Base-by-base conservation (phyloP, 208 protist species). In the Paratrypanosoma confusum region DNA sequence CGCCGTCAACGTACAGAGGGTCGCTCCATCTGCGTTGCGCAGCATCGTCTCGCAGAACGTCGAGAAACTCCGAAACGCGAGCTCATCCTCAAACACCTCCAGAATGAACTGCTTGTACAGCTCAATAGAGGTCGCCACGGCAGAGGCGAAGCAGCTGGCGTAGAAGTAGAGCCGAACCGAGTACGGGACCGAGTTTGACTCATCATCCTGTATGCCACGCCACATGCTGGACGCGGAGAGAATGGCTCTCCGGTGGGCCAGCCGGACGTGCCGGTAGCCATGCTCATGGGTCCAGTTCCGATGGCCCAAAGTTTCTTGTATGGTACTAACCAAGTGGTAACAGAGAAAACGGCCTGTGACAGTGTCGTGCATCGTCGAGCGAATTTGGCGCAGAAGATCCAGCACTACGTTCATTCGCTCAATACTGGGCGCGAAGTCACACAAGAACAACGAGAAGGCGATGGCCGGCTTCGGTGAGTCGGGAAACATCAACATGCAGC, bases 391-490 rank as follows among this genome's bases (percentile, higher is more conserved):
- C n/a, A 34, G n/a, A 21, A 62, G 17, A 3, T 57, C 48, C 5
- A 62, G 38, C 39, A 46, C 39, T 6, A 55, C 13, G 6, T 14
- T 56, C 46, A 62, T 50, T 4, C 49, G 45, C 10, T 34, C 10
- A 4, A 57, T 41, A 24, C 48, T 62, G 5, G 47, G 39, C 5
- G 56, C 50, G 40, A 42, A 57, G 29, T 64, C 49, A 14, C 41
- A 58, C 16, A 64, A 28, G 23, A 64, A 64, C 21, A 33, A 31
- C 18, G 57, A 27, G 37, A 52, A 64, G 3, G 24, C 23, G 14
- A 57, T 21, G 5, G 25, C 17, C n/a, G 51, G 10, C 21, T 27
- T 17, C 17, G 36, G 23, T 21, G 16, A 35, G 25, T 27, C 36
- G 3, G 4, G 35, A 21, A 39, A 64, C 25, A 26, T 33, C 11